Base-by-base conservation (phyloP, 768 basidiomycete genomes). In the Scleroderma bovista region DNA sequence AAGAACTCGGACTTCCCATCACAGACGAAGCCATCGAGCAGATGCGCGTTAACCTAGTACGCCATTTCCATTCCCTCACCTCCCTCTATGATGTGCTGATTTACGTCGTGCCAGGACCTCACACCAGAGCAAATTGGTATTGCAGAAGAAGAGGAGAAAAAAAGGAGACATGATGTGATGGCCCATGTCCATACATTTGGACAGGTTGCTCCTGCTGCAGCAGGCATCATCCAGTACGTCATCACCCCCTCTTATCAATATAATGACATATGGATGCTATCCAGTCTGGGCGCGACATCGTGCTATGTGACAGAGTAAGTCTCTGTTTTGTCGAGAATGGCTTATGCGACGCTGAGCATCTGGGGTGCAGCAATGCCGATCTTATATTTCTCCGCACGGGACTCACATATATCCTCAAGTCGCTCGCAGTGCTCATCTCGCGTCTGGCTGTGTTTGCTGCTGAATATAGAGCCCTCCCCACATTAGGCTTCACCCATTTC, bases 121-220 rank as follows among this genome's bases (percentile, higher is more conserved):
- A 92, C 93, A 49, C 85, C 81, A 11, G 81, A 86, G 43, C 96
- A 99, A 71, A 95, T 98, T 62, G 86, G 84, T 55, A 76, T 89
- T 47, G 96, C 96, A 2, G 94, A 93, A 0, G 72, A 78, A 48
- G 96, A 99, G 68, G 96, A 99, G 72, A 98, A 96, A 75, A 96
- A 93, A 71, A 74, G 96, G 22, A 79, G 96, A 12, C 96, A 99
- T 72, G 96, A 99, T 69, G 96, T 99, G 39, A 99, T 99, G 96
- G 96, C 96, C 0, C 96, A 99, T 63, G 96, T 99, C 39, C 93
- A 98, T 71, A 96, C 94, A 3, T 99, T 97, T 65, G 94, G 94
- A 6, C 79, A 77, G 40, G 87, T 94, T 46, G 94, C 94, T 1
- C 94, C 94, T 9, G 88, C 90, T 31, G 94, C 94, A 22, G 93